Evolutionary conservation across 108 stramenopile species (phyloP).

Genomic region (Epithemia pelagica): DNA sequence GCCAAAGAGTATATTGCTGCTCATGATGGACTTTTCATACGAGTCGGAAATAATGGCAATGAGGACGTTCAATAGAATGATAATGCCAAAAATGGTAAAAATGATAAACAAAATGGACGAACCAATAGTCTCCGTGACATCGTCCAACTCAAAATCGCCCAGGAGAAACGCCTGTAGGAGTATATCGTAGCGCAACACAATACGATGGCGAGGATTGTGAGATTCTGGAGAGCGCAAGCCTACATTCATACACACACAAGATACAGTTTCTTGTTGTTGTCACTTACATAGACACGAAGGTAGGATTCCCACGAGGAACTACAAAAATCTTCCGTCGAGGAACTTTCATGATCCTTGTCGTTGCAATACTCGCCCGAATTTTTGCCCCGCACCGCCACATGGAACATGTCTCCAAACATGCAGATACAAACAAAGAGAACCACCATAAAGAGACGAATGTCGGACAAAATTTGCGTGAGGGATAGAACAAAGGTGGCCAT

Average conservation of each 20-base stretch:
- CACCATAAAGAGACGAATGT: constrained; percentile 23
- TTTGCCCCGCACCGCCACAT: constrained; percentile 4
- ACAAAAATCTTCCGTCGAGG: constrained; percentile 19
- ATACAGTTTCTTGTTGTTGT: too few relatives aligned
- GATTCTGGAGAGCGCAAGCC: not conserved
- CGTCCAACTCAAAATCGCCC: constrained; percentile 27
- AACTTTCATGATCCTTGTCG: not conserved
- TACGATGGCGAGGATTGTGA: too few relatives aligned
- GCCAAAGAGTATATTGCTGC: constrained; percentile 13
- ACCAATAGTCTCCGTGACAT: constrained; percentile 10
- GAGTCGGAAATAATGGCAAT: constrained; percentile 31
- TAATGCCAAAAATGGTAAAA: constrained; percentile 27
- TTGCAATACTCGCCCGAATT: not conserved
- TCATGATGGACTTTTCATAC: constrained; percentile 15
- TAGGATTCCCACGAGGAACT: not conserved
- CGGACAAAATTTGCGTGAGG: constrained; percentile 18
- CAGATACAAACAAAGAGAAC: constrained; percentile 25
- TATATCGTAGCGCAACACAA: not conserved
- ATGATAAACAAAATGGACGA: constrained; percentile 18
- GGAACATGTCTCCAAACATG: constrained; percentile 31
- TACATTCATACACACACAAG: too few relatives aligned
- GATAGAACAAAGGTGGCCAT: constrained; percentile 49
- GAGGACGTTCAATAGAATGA: constrained; percentile 38
- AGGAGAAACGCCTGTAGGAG: constrained; percentile 8
- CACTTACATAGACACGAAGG: not conserved